Evolutionary conservation across 139 green algal genomes (phyloP), one percentile per base, ranked within the genome.

Genomic region (Monoraphidium neglectum): DNA sequence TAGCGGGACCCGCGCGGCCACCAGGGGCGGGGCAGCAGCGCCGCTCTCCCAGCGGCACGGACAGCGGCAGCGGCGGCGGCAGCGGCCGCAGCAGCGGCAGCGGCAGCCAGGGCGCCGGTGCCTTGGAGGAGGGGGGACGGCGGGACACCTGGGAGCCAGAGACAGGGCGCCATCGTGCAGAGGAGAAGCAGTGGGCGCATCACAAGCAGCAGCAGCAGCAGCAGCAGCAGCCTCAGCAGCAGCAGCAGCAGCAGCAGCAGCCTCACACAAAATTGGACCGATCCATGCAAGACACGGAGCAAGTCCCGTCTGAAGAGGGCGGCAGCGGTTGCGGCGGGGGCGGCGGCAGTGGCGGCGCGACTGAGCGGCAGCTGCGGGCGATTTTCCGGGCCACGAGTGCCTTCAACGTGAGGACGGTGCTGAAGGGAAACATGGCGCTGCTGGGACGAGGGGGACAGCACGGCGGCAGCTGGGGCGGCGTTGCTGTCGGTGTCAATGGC

Each of bases 351-450:
- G 18, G 51, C 51, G 21, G 21, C 18, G 21, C 51, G 51, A 60
- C 21, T 28, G n/a, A 13, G 57, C 18, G 30, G 57, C 57, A 46
- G 37, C 67, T 92, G n/a, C 79, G 93, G 51, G 85, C 47, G 24
- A 63, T 98, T 0, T 98, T 98, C 81, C 93, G 92, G 73, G 84
- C 93, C 77, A 97, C 93, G 1, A 91, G 81, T 77, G 88, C 94
- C 60, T 97, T 97, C 85, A 97, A 91, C 40, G 88, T 97, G 26
- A 85, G 85, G 35, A 89, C 80, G 2, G 86, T 88, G 2, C 57
- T 93, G 40, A 68, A 84, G 24, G 83, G 87, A 81, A 95, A 96
- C 70, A 70, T 87, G 36, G 79, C 80, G 40, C 75, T 94, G 37
- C 72, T 93, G 76, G 73, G 33, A 8, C 43, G 43, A 8, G 43